Base-by-base conservation (phyloP, 768 basidiomycete species). In the Suillus ampliporus region DNA sequence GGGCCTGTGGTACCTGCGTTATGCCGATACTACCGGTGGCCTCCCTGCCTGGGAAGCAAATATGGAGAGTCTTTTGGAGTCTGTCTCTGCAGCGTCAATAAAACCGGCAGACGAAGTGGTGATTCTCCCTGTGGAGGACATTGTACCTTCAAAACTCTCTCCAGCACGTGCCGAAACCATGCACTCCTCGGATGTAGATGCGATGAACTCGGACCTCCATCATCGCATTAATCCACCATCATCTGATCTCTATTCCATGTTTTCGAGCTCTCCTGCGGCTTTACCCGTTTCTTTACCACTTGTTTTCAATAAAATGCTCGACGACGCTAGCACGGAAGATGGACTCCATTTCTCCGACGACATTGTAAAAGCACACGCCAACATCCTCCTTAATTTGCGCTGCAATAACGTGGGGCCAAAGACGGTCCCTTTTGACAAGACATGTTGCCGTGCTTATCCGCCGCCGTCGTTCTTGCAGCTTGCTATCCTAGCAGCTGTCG, bases 1-100 rank as follows among this genome's bases (percentile, higher is more conserved):
- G 15, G 95, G 95, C 0, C 78, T 97, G 41, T 96, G 95, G 95
- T 94, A 94, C 73, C 83, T 97, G 48, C 87, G 92, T 26, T 88
- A 95, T 73, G 80, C 88, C 1, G 78, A 85, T 40, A 66, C 78
- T 19, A 91, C 92, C 1, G 91, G 93, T 26, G 92, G 92, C 4
- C 79, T 95, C 44, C 77, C 88, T 35, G 81, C 87, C 1, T 97
- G 94, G 92, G 90, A 91, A 68, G 80, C 81, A 28, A 89, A 84
- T 67, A 87, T 92, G 64, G 90, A 94, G 67, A 69, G 76, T 9
- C 80, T 88, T n/a, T 83, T 96, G 35, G 77, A 79, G 46, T 68
- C 79, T 14, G 78, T 91, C 35, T 64, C 77, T 13, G 69, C 74
- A 15, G 74, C 72, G 15, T 72, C 51, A 14, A 48, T 66, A 31